Evolutionary conservation across 179 eudicot genomes (phyloP), one percentile per base, ranked within the genome.

Genomic region (Camellia oleifera): DNA sequence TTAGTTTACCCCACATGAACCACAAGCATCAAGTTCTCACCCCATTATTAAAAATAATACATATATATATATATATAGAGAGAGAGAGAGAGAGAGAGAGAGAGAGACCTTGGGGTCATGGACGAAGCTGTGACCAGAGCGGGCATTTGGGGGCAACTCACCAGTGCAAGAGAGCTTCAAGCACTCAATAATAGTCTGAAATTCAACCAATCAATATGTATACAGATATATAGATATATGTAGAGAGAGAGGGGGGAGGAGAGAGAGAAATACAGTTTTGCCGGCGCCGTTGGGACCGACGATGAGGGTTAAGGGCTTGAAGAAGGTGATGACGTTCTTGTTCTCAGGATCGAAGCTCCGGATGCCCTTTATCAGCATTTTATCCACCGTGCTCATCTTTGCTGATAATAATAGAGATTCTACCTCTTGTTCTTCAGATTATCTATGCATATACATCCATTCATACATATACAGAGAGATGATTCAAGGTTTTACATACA

Each of bases 111-210:
- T 95, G 32, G 99, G 99, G 76, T 95, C 99, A 80, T 95, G 98
- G 78, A 95, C 87, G 85, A 95, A 95, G 83, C 99, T 93, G 83
- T 95, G 99, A 66, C 99, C 99, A 63, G 98, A 93, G 84, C 99
- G 85, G 79, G 97, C 98, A 89, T 93, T 93, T 3, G 99, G 99
- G 99, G 99, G 99, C 84, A 95, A 83, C 87, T 95, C 99, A n/a
- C 99, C 99, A 0, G 99, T 92, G 82, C 99, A 95, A 14, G 99
- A 86, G 54, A 95, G 92, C 92, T 94, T 95, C 91, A 95, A 85
- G 88, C 94, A 92, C 93, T 95, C 99, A 20, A 95, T 94, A 63
- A 95, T 91, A 53, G 99, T 95, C 98, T 94, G 82, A 70, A 71
- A 82, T 82, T 18, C 14, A 73, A 70, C 13, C 68, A 74, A 74